Base-by-base conservation (phyloP, 768 basidiomycete species). In the Chalciporus piperatus region DNA sequence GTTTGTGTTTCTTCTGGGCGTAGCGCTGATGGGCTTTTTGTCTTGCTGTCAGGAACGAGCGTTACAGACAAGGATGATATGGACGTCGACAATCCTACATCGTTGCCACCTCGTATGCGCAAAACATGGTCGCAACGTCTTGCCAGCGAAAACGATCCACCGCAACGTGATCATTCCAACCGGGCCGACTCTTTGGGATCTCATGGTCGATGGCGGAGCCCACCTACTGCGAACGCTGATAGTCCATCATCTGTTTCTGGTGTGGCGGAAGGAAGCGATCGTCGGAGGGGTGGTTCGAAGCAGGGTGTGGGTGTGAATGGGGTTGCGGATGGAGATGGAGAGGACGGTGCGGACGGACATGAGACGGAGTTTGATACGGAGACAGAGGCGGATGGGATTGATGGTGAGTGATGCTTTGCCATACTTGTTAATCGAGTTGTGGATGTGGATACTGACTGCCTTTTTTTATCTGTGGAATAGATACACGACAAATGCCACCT, bases 71-170 rank as follows among this genome's bases (percentile, higher is more conserved):
- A 45, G 4, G 30, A 46, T 13, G 52, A 50, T 32, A 55, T 59
- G 51, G 59, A 62, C 6, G 50, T 61, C 3, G 59, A 57, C 3
- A 47, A 54, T 30, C 50, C 52, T 9, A 27, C 43, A 13, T 48
- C 55, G 44, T 73, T 86, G 58, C 85, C 84, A 6, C 84, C 84
- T 4, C 82, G 82, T 66, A 78, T 87, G 78, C 73, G 85, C 35
- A 87, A 83, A 55, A 55, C 55, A 3, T 73, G 74, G 75, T 59
- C 67, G 20, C 66, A 62, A 17, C 47, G 47, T n/a, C 30, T 41
- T 11, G n/a, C 28, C 3, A 12, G 9, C 32, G 54, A 44, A 33
- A 6, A 19, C 2, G 50, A 64, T 45, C 5, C 40, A 37, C 22
- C n/a, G n/a, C 46, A 52, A 38, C 47, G 7, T 13, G 48, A 52